Evolutionary conservation across 352 stramenopile species (phyloP).

Genomic region (Phytophthora rubi): DNA sequence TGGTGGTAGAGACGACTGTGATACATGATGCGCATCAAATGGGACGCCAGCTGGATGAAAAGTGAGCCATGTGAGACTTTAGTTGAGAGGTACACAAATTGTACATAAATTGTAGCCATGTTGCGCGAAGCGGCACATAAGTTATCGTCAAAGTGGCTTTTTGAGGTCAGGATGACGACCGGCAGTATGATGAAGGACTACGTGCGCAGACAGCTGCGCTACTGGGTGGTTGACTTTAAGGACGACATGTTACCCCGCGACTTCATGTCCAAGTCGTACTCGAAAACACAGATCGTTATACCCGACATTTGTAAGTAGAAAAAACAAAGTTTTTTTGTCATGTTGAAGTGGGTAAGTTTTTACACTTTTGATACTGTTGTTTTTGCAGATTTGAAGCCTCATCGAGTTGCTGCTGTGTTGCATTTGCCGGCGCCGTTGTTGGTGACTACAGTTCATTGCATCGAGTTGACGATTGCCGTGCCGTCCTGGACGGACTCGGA

Average conservation of each 20-base stretch:
- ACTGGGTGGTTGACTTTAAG: conserved; percentile 72
- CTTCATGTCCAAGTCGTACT: conserved; percentile 57
- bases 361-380: background rate
- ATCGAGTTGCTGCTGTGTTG: conserved; percentile 58
- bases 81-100: background rate
- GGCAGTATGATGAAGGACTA: conserved; percentile 73
- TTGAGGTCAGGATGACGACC: conserved; percentile 21
- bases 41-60: background rate
- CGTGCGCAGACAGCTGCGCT: conserved; percentile 63
- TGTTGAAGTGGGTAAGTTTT: conserved; percentile 3
- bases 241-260: conserved; percentile 66
- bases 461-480: conserved; percentile 61
- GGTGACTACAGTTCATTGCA: conserved; percentile 59
- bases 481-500: conserved; percentile 61
- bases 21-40: conserved; percentile 14
- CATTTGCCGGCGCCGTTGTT: conserved; percentile 53
- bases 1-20: conserved; percentile 30
- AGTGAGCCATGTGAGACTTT: conserved; percentile 6
- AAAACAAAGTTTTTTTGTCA: background rate
- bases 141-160: conserved; percentile 13
- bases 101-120: conserved; percentile 27
- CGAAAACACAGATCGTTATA: conserved; percentile 53
- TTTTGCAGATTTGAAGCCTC: conserved; percentile 62
- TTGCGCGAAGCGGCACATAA: conserved; percentile 9
- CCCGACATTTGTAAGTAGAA: conserved; percentile 52